A percentile compares a stretch with the other conserved stretches of the same genome.
Evolutionary conservation across 2,329 filamentous ascomycete genomes (phyloP).

Genomic region (Myriosclerotinia duriaeana): DNA sequence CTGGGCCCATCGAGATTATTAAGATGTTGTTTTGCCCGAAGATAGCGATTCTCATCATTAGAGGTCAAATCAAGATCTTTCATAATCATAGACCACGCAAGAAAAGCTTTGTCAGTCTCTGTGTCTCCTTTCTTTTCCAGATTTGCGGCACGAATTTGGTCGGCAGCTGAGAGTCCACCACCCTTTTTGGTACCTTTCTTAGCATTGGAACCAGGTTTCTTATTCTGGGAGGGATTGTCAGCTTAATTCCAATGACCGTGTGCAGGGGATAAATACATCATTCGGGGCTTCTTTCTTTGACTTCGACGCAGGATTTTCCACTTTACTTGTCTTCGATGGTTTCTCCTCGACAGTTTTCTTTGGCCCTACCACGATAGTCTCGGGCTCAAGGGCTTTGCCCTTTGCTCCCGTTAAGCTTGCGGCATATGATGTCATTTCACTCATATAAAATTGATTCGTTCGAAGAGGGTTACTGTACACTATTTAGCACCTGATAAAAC

Average conservation of each 20-base stretch:
- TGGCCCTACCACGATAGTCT: conserved; percentile 57
- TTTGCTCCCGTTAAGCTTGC: conserved; percentile 65
- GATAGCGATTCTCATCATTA: conserved; percentile 39
- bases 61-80: conserved; percentile 36
- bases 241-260: not conserved
- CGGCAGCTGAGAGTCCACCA: conserved; percentile 42
- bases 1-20: conserved; percentile 38
- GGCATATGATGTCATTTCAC: conserved; percentile 66
- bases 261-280: conserved; percentile 20
- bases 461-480: conserved; percentile 38
- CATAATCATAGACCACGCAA: conserved; percentile 38
- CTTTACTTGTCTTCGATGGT: conserved; percentile 28
- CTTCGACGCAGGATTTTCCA: conserved; percentile 28
- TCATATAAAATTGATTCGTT: conserved; percentile 61
- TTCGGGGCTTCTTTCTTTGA: conserved; percentile 34
- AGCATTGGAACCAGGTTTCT: conserved; percentile 20
- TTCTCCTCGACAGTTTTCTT: conserved; percentile 39
- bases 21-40: conserved; percentile 36
- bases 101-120: conserved; percentile 39
- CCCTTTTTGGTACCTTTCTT: conserved; percentile 42
- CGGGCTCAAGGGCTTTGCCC: conserved; percentile 62
- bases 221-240: conserved; percentile 20
- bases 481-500: not conserved
- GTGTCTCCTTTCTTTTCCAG: conserved; percentile 37
- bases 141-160: conserved; percentile 41